These are phyloP conservation scores for Wallacemonas sp. DNA, from an alignment of 208 protist species.

Conservation along the genomic window DNA sequence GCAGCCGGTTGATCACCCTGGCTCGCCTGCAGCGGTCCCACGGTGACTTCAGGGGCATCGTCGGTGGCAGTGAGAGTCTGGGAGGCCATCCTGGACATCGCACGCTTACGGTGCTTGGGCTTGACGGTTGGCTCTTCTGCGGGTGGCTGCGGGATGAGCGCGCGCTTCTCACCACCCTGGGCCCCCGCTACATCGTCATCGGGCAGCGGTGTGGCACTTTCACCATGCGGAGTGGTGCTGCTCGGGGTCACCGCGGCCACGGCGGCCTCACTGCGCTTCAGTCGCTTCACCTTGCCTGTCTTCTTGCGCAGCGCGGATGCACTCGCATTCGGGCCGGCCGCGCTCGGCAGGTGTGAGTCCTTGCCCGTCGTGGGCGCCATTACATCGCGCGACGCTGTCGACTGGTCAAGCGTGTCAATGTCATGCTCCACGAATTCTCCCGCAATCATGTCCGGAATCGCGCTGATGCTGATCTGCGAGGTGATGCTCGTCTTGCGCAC, in stretches of 20 bases:
- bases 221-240: no score
- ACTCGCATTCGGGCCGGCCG: constrained; percentile 4
- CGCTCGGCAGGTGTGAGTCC: background rate
- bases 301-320: constrained; percentile 12
- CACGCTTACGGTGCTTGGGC: constrained; percentile 23
- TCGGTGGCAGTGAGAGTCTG: constrained; percentile 15
- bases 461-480: constrained; percentile 26
- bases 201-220: background rate
- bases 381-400: background rate
- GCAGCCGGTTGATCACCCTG: background rate
- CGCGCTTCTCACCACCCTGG: no score
- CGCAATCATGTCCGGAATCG: constrained; percentile 38
- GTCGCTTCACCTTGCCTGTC: constrained; percentile 8
- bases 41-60: constrained; percentile 33
- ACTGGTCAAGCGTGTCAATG: constrained; percentile 22
- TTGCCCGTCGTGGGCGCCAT: background rate
- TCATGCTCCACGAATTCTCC: constrained; percentile 51
- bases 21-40: constrained; percentile 25
- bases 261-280: constrained; percentile 10
- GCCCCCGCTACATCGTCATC: no score
- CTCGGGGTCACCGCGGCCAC: background rate
- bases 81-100: constrained; percentile 15
- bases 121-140: constrained; percentile 14
- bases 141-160: background rate
- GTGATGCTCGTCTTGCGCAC: constrained; percentile 27